A percentile compares a stretch with the other conserved stretches of the same genome.
phyloP scores from a whole-genome alignment of 768 basidiomycete genomes.

The Podaxis carcinomalis region DNA sequence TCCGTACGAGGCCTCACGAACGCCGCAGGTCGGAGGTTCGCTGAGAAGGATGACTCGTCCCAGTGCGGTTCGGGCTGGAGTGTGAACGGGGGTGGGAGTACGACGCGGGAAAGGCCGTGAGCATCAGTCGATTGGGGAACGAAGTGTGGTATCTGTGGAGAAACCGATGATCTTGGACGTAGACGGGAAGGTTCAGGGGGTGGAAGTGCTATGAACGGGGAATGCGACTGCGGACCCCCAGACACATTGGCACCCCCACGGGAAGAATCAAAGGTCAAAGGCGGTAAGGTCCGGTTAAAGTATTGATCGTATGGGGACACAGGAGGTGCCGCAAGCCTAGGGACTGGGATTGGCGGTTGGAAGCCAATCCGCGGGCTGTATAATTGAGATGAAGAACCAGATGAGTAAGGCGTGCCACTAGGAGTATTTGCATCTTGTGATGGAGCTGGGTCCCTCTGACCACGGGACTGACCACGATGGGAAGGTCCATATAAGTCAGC shows the following conservation, averaged over 20 bases:
- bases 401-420: slow-evolving; percentile 14
- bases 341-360: background rate
- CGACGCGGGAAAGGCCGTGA: slow-evolving; percentile 20
- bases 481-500: slow-evolving; percentile 18
- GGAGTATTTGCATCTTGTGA: slow-evolving; percentile 10
- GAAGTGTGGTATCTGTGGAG: slow-evolving; percentile 25
- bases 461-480: slow-evolving; percentile 7
- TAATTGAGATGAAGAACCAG: slow-evolving; percentile 11
- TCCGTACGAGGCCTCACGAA: slow-evolving; percentile 32
- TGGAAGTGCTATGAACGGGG: slow-evolving; percentile 11
- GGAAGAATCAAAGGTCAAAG: slow-evolving; percentile 8
- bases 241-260: background rate
- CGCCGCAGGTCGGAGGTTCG: slow-evolving; percentile 32
- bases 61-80: slow-evolving; percentile 67
- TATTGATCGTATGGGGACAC: slow-evolving; percentile 4
- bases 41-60: slow-evolving; percentile 41
- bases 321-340: slow-evolving; percentile 1
- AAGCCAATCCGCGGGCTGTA: slow-evolving; percentile 9
- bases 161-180: slow-evolving; percentile 9
- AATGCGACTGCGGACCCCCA: slow-evolving; percentile 2
- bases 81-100: slow-evolving; percentile 55
- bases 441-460: background rate
- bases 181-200: slow-evolving; percentile 28
- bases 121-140: slow-evolving; percentile 30
- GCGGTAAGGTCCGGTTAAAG: slow-evolving; percentile 12